phyloP scores from a whole-genome alignment of 768 basidiomycete genomes.

The Kwoniella mangroviensis region DNA sequence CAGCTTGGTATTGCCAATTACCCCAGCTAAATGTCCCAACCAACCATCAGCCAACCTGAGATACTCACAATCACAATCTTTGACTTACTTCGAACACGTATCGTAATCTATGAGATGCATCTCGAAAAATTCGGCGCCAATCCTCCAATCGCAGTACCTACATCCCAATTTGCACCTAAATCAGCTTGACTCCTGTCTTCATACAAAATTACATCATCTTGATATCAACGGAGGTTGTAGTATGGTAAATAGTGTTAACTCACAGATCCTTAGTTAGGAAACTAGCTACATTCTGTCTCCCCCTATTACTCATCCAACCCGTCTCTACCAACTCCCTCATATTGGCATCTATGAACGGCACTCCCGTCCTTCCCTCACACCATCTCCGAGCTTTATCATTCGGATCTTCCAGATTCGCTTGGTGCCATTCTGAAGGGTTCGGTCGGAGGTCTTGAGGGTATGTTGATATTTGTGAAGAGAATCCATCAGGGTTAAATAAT shows the following conservation, averaged over 20 bases:
- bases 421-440: conserved; percentile 40
- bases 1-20: conserved; percentile 56
- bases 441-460: conserved; percentile 39
- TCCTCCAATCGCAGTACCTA: conserved; percentile 60
- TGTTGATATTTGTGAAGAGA: conserved; percentile 52
- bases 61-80: background rate
- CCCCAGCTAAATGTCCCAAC: conserved; percentile 45
- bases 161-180: background rate
- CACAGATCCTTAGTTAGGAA: conserved; percentile 60
- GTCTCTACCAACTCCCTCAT: conserved; percentile 58
- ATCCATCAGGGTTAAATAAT: conserved; percentile 59
- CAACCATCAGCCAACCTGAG: too few species aligned
- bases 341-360: conserved; percentile 60
- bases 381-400: conserved; percentile 51
- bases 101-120: conserved; percentile 59
- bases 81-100: conserved; percentile 68
- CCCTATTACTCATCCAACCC: conserved; percentile 61
- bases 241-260: conserved; percentile 24
- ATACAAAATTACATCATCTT: background rate
- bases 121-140: conserved; percentile 63
- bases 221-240: too few species aligned
- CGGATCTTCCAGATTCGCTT: conserved; percentile 38
- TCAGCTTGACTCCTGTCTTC: background rate
- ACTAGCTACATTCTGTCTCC: conserved; percentile 61
- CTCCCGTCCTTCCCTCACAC: conserved; percentile 59